phyloP scores from a whole-genome alignment of 164 flowering plant species.

The Euptelea pleiosperma region DNA sequence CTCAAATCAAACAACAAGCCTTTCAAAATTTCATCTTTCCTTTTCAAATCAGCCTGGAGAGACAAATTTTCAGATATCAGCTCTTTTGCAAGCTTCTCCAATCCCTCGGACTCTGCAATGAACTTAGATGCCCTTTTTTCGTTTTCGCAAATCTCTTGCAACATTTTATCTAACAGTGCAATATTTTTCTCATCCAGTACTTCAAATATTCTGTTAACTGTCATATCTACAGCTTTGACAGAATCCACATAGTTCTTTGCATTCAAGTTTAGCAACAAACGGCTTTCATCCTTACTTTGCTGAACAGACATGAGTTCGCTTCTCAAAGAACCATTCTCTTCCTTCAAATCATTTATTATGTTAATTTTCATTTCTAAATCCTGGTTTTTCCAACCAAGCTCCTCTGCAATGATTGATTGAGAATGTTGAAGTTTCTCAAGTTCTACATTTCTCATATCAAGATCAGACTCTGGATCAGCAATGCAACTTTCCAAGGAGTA shows the following conservation, averaged over 20 bases:
- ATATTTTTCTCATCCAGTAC: conserved; percentile 20
- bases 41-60: conserved; percentile 53
- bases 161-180: conserved; percentile 29
- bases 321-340: conserved; percentile 45
- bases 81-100: conserved; percentile 44
- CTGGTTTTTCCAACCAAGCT: conserved; percentile 30
- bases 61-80: conserved; percentile 44
- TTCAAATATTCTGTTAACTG: conserved; percentile 24
- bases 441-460: conserved; percentile 33
- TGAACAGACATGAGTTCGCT: conserved; percentile 26
- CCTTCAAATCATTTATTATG: conserved; percentile 27
- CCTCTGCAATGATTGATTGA: conserved; percentile 34
- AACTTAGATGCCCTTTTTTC: conserved; percentile 31
- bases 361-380: conserved; percentile 30
- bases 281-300: conserved; percentile 24
- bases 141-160: conserved; percentile 34
- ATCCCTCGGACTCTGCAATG: conserved; percentile 38
- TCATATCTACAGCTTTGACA: conserved; percentile 23
- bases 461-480: conserved; percentile 34
- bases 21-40: conserved; percentile 72
- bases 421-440: conserved; percentile 32
- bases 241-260: conserved; percentile 22
- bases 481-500: conserved; percentile 40
- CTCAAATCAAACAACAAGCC: conserved; percentile 81
- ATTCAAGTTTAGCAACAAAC: conserved; percentile 24